These are phyloP conservation scores for Tripidium arundinaceum DNA, from an alignment of 202 grass and related monocot genomes.

Conservation along the genomic window DNA sequence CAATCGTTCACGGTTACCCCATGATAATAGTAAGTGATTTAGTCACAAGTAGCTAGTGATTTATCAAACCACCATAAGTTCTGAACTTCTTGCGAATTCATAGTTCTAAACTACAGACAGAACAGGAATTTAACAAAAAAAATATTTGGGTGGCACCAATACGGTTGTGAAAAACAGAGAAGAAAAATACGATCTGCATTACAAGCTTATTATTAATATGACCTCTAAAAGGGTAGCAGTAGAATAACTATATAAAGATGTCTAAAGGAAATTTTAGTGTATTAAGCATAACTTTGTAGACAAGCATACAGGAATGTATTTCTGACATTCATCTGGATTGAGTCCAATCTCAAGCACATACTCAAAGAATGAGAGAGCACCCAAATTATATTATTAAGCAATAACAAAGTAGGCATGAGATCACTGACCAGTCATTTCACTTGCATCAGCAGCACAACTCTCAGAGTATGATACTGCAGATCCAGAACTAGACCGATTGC, in stretches of 20 bases:
- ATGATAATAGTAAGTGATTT: slow-evolving; percentile 10
- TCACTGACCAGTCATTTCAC: slow-evolving; percentile 69
- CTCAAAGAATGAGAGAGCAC: slow-evolving; percentile 9
- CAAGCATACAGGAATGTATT: slow-evolving; percentile 17
- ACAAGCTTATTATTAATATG: not conserved
- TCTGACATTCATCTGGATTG: not conserved
- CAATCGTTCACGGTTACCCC: not conserved
- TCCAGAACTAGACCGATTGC: slow-evolving; percentile 83
- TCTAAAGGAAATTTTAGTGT: not conserved
- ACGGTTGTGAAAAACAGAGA: not conserved
- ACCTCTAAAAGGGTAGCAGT: not conserved
- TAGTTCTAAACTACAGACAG: slow-evolving; percentile 5
- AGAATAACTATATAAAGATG: slow-evolving; percentile 23
- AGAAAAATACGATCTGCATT: slow-evolving; percentile 8
- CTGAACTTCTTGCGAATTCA: no score
- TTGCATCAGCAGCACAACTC: slow-evolving; percentile 68
- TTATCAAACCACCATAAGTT: slow-evolving; percentile 24
- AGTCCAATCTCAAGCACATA: slow-evolving; percentile 2
- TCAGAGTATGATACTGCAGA: slow-evolving; percentile 90
- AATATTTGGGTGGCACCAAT: not conserved
- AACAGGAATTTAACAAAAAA: slow-evolving; percentile 17
- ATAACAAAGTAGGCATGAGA: slow-evolving; percentile 18
- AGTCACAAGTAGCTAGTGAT: slow-evolving; percentile 14
- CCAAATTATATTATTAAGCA: slow-evolving; percentile 12
- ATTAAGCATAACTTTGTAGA: slow-evolving; percentile 9